Conservation (phyloP, 495 filamentous ascomycete genomes). For the Hamigera avellanea region DNA sequence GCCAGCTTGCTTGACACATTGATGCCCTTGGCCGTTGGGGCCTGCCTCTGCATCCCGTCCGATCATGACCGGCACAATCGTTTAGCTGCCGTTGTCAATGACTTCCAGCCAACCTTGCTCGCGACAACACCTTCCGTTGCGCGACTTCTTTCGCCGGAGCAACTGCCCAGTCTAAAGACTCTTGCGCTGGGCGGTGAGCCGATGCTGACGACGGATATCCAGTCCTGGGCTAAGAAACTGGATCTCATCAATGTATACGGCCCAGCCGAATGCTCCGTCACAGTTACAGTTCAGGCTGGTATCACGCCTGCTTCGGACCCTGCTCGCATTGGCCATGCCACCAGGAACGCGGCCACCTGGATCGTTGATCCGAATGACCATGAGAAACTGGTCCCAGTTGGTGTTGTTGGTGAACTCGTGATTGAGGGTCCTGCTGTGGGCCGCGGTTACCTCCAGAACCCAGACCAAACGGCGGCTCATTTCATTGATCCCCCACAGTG, state of each 20-base stretch:
- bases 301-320: slow-evolving; percentile 1
- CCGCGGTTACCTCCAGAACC: slow-evolving; percentile 29
- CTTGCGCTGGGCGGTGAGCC: slow-evolving; percentile 14
- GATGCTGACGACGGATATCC: slow-evolving; percentile 3
- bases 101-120: slow-evolving; percentile 3
- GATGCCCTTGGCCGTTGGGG: slow-evolving; percentile 12
- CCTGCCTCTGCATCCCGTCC: slow-evolving; percentile 15
- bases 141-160: slow-evolving; percentile 4
- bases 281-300: not conserved
- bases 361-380: slow-evolving; percentile 25
- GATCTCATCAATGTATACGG: slow-evolving; percentile 14
- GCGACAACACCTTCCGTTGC: slow-evolving; percentile 10
- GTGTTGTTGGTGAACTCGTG: slow-evolving; percentile 30
- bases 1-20: slow-evolving; percentile 9
- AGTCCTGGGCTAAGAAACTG: slow-evolving; percentile 27
- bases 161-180: slow-evolving; percentile 7
- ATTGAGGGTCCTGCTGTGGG: slow-evolving; percentile 30
- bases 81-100: slow-evolving; percentile 3
- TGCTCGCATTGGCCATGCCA: slow-evolving; percentile 22
- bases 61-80: slow-evolving; percentile 10
- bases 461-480: slow-evolving; percentile 3
- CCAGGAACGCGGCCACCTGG: slow-evolving; percentile 26
- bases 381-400: slow-evolving; percentile 21
- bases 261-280: slow-evolving; percentile 11
- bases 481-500: not conserved